Base-by-base conservation (phyloP, 352 stramenopile species). In the Globisporangium abappressorium region DNA sequence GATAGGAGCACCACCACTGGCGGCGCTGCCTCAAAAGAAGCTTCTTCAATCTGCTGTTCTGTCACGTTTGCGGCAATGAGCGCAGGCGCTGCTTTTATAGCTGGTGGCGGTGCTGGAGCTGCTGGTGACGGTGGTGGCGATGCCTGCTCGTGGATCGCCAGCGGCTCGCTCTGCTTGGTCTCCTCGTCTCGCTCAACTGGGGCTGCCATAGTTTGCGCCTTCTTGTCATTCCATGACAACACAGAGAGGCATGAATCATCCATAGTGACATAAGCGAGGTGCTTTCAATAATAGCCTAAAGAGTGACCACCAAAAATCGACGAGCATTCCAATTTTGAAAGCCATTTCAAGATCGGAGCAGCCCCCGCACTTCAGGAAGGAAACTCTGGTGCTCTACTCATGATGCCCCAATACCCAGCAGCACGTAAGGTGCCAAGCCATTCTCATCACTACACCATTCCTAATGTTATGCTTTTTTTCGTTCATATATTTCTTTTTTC, bases 111-210 rank as follows among this genome's bases (percentile, higher is more conserved):
- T 7, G 4, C 12, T 38, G 54, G 15, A 12, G 51, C 33, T 53
- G 46, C 41, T 15, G 26, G 28, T 18, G 22, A 18, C 30, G 53
- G 46, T 0, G 20, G 47, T 4, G 43, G 41, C 15, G 22, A 22
- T 11, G 18, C 6, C 46, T 65, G 43, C n/a, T 62, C 26, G 11
- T 30, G 38, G 8, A 18, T 3, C 12, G 51, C 9, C 26, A 34
- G 51, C 62, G 54, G 53, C 41, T 69, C 64, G 56, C 56, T 57
- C 55, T 69, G 41, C 30, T 69, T 69, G 43, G 55, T 69, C 56
- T 69, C 64, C 22, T 72, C 38, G 8, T 70, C 24, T 24, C 14
- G 8, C 0, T 43, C 51, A 33, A 12, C 22, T 56, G 49, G 4
- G 3, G 5, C 3, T 9, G 33, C 33, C 24, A 26, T 26, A 26